Evolutionary conservation across 1,139 yeast genomes (phyloP).

Genomic region (Pneumocystis canis): DNA sequence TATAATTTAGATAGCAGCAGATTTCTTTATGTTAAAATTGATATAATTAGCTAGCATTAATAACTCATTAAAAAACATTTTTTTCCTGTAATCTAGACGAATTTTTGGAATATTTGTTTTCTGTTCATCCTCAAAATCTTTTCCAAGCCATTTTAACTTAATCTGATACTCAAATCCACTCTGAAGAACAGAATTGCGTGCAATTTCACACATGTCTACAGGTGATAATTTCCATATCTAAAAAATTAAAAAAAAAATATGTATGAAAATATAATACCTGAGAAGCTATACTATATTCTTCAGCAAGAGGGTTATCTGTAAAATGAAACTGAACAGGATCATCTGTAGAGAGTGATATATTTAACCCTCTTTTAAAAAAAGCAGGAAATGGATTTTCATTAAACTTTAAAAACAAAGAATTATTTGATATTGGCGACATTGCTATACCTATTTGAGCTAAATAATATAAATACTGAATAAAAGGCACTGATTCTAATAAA

Average conservation of each 20-base stretch:
- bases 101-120: conserved; percentile 91
- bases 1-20: no score
- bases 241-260: not conserved
- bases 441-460: conserved; percentile 93
- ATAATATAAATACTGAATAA: conserved; percentile 81
- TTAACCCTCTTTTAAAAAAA: conserved; percentile 83
- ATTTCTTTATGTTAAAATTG: not conserved
- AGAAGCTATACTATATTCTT: conserved; percentile 94
- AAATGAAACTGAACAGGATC: conserved; percentile 92
- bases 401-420: conserved; percentile 85
- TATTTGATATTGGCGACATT: conserved; percentile 96
- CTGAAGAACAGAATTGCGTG: conserved; percentile 70
- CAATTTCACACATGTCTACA: conserved; percentile 92
- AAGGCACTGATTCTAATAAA: conserved; percentile 78
- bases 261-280: conserved; percentile 28
- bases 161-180: conserved; percentile 80
- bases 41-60: conserved; percentile 52
- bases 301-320: conserved; percentile 94
- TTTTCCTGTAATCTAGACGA: conserved; percentile 66
- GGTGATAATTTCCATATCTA: conserved; percentile 71
- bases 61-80: conserved; percentile 63
- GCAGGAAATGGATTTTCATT: conserved; percentile 86
- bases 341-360: conserved; percentile 81
- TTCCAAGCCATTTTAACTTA: conserved; percentile 88
- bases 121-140: conserved; percentile 46